Base-by-base conservation (phyloP, 768 basidiomycete species). In the Cubamyces sp. region DNA sequence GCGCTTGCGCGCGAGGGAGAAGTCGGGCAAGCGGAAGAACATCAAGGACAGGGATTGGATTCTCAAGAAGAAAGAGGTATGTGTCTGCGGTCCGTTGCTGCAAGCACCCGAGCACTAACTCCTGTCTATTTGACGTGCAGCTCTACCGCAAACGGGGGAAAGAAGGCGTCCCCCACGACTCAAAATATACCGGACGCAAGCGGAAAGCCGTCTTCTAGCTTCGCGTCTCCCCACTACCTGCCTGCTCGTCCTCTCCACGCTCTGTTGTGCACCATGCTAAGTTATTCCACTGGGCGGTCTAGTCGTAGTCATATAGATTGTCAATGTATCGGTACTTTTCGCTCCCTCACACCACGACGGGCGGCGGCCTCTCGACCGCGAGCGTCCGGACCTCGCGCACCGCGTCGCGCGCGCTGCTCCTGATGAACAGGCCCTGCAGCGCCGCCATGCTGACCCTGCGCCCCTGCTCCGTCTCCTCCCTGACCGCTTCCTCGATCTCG, bases 371-470 rank as follows among this genome's bases (percentile, higher is more conserved):
- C 39, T 61, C 23, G 21, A 62, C 57, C 25, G 61, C 60, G 5
- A 82, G 68, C 41, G 84, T 79, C 45, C 74, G 78, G 70, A 82
- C 84, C 19, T 74, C 77, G 56, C 64, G 72, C 14, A 91, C 73
- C 8, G 87, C 90, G 12, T 84, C 82, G 64, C 72, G 75, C 45
- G 87, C 82, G 48, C 75, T 76, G 69, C 84, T 85, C 60, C 91
- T 84, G 68, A 99, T 99, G 75, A 99, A 98, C 37, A 91, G 83
- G 19, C 97, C 97, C 70, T 99, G 97, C 62, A 99, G 78, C 40
- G 91, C 87, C 37, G 97, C 97, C 97, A 99, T 99, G 72, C 95
- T 98, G 61, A 97, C 81, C 43, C 84, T 76, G 70, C 79, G 77
- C 0, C 87, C 88, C 5, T 70, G 69, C 45, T 72, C 68, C 76